A percentile compares a stretch with the other conserved stretches of the same genome.
phyloP scores from a whole-genome alignment of 2,329 filamentous ascomycete species.

The Diaporthe sp. region DNA sequence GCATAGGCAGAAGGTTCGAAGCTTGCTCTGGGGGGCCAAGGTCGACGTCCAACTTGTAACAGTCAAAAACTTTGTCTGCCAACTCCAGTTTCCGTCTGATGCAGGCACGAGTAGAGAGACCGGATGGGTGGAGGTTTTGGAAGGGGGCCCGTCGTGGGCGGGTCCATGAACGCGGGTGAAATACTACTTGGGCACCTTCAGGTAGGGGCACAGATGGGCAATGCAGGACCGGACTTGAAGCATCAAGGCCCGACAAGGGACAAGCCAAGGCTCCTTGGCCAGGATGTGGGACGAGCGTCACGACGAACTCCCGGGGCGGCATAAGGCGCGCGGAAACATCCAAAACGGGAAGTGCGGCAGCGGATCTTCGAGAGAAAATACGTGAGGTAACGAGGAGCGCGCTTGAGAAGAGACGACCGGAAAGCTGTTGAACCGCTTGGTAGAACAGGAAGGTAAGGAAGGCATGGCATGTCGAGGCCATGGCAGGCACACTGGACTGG shows the following conservation, averaged over 20 bases:
- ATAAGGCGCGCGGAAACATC: conserved; percentile 16
- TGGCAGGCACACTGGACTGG: neutral
- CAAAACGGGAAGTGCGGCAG: conserved; percentile 9
- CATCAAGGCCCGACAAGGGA: conserved; percentile 8
- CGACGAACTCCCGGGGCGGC: conserved; percentile 9
- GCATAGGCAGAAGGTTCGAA: conserved; percentile 3
- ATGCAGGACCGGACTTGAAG: neutral
- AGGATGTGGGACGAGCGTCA: conserved; percentile 3
- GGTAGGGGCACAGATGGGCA: neutral
- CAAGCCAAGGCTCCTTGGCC: neutral
- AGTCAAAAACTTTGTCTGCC: conserved; percentile 25
- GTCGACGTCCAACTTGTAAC: conserved; percentile 22
- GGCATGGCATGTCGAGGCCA: neutral
- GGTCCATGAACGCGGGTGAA: neutral
- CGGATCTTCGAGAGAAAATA: neutral
- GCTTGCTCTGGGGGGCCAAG: neutral
- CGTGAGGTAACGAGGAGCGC: neutral
- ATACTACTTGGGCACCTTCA: neutral
- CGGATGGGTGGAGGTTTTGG: neutral
- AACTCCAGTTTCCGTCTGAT: conserved; percentile 26
- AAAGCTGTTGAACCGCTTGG: neutral
- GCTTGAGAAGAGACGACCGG: neutral
- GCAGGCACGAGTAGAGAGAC: neutral
- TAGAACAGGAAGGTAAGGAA: neutral
- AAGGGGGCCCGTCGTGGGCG: neutral